Conservation (phyloP, 257 asterid genomes). For the Ilex aquifolium region DNA sequence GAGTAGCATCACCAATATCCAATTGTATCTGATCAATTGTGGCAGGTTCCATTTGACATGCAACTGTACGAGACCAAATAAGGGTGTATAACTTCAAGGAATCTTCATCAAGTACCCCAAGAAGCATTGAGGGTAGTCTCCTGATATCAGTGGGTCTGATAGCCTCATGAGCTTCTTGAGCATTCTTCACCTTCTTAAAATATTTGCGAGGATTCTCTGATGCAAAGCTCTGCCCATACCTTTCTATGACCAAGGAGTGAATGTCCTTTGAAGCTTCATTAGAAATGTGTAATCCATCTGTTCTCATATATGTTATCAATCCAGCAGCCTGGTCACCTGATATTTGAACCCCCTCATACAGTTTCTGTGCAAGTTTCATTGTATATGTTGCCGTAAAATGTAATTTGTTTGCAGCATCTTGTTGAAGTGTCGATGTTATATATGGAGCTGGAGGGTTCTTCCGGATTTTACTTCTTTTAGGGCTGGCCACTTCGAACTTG, state of each 20-base stretch:
- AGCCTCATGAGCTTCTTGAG: conserved; percentile 99
- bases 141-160: conserved; percentile 87
- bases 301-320: conserved; percentile 84
- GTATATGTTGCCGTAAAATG: conserved; percentile 65
- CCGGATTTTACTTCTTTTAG: conserved; percentile 49
- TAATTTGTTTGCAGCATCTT: conserved; percentile 87
- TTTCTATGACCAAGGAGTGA: conserved; percentile 54
- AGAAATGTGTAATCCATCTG: conserved; percentile 85
- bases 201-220: conserved; percentile 56
- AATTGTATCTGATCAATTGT: conserved; percentile 59
- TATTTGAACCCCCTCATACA: conserved; percentile 80
- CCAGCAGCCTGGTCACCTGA: conserved; percentile 72
- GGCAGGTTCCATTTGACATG: conserved; percentile 94
- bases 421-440: conserved; percentile 91
- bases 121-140: conserved; percentile 68
- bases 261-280: conserved; percentile 76
- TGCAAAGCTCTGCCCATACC: conserved; percentile 63
- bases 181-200: conserved; percentile 83
- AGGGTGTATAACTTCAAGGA: conserved; percentile 71
- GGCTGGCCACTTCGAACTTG: conserved; percentile 43
- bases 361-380: conserved; percentile 87
- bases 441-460: conserved; percentile 74
- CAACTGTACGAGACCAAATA: conserved; percentile 80
- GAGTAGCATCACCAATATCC: conserved; percentile 54
- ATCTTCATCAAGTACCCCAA: conserved; percentile 72